phyloP scores from a whole-genome alignment of 495 filamentous ascomycete genomes.

The Xylaria bambusicola region DNA sequence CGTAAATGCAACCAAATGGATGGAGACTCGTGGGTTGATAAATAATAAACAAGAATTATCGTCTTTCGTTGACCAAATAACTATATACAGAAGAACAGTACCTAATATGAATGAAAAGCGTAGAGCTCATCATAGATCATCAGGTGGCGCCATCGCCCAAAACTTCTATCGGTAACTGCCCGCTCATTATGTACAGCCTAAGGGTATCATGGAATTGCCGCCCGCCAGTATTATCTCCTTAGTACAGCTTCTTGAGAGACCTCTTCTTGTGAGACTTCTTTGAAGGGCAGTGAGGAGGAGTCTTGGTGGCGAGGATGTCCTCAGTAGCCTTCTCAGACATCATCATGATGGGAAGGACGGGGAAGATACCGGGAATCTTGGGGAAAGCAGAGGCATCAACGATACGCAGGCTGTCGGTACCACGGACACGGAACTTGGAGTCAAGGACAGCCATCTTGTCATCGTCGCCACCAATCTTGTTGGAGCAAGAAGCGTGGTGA shows the following conservation, averaged over 20 bases:
- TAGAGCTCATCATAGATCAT: not conserved
- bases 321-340: conserved; percentile 58
- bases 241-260: not conserved
- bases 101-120: not conserved
- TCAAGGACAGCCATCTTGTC: conserved; percentile 63
- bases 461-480: conserved; percentile 56
- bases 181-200: conserved; percentile 12
- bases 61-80: conserved; percentile 9
- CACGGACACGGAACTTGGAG: conserved; percentile 57
- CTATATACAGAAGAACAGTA: conserved; percentile 19
- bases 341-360: conserved; percentile 53
- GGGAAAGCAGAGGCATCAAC: conserved; percentile 62
- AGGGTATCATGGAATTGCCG: conserved; percentile 4
- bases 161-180: conserved; percentile 8
- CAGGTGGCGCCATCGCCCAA: not conserved
- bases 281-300: not conserved
- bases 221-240: not conserved
- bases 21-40: not conserved
- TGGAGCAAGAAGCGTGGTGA: conserved; percentile 61
- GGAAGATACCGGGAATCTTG: conserved; percentile 54
- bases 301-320: conserved; percentile 41
- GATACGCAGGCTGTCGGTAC: conserved; percentile 58
- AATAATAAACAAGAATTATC: conserved; percentile 12
- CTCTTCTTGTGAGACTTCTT: conserved; percentile 8
- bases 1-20: not conserved